phyloP scores from a whole-genome alignment of 257 asterid genomes.

The Hygrophila difformis region DNA sequence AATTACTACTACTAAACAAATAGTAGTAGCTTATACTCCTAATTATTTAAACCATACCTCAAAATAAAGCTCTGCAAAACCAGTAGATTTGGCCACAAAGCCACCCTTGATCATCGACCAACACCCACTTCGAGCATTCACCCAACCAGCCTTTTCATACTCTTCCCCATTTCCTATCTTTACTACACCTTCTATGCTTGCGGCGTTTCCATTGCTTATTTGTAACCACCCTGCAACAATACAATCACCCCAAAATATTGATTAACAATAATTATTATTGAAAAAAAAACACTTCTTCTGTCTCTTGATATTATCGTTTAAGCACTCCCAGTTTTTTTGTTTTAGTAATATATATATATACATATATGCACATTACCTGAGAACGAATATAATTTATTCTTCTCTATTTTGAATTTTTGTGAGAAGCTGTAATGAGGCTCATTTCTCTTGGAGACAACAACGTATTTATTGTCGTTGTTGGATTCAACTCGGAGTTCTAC shows the following conservation, averaged over 20 bases:
- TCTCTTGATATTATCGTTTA: too few species aligned
- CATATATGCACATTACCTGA: constrained; percentile 41
- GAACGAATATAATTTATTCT: constrained; percentile 38
- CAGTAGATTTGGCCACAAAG: constrained; percentile 20
- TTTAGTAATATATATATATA: too few species aligned
- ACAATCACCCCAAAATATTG: too few species aligned
- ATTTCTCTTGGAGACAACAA: constrained; percentile 31
- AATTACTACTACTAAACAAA: neutral
- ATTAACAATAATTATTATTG: too few species aligned
- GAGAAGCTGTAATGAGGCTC: constrained; percentile 25
- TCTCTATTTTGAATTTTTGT: constrained; percentile 28
- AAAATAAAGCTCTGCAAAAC: constrained; percentile 26
- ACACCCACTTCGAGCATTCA: constrained; percentile 29
- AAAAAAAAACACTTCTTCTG: too few species aligned
- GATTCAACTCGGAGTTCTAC: constrained; percentile 21
- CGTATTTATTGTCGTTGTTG: constrained; percentile 34
- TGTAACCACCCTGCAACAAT: constrained; percentile 31
- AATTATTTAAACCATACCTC: constrained; percentile 12
- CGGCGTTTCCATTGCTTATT: constrained; percentile 26
- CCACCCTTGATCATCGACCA: constrained; percentile 54
- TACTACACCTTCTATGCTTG: constrained; percentile 19
- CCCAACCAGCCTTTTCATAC: constrained; percentile 24
- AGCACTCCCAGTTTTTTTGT: neutral
- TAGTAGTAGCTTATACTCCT: neutral
- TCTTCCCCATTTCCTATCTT: constrained; percentile 7